Base-by-base conservation (phyloP, 805 yeast genomes). In the Pichia sporocuriosa region DNA sequence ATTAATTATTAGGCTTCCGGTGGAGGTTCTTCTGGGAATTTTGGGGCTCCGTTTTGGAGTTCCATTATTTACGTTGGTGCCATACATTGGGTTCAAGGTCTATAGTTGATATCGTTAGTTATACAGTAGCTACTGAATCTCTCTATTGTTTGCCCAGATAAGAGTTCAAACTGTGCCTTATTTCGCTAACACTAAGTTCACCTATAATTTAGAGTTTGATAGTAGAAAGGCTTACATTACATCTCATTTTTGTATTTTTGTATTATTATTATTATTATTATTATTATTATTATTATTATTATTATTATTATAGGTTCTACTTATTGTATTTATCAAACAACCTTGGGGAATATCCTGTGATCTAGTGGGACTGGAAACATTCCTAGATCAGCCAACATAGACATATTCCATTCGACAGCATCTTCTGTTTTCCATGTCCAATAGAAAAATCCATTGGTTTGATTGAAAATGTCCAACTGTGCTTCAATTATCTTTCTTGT, bases 351-450 rank as follows among this genome's bases (percentile, higher is more conserved):
- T 55, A 69, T 63, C 63, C 96, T 79, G 50, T 69, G 78, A 41
- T 66, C 59, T 35, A 81, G 66, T 2, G 88, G 87, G 32, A 67
- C 72, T 2, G 89, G 89, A 61, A 82, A 75, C 36, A 82, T 55
- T 4, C 65, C 75, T 26, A 66, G 54, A 16, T 68, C 58, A 8
- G 74, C 69, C 50, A 82, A 65, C 39, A 69, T 62, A 41, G 64
- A 54, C 53, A 77, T 72, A 54, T 80, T 85, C 86, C 87, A 81
- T 55, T 79, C 86, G 17, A 75, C 63, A 1, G 84, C 74, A 42
- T 62, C 56, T 53, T 81, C 88, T 0, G 85, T 79, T 55, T 79
- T 80, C 64, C 70, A 80, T 51, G 77, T 76, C 88, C 87, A 81
- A 52, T 79, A 81, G 29, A 80, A 72, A 75, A 80, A 81, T 0